These are phyloP conservation scores for Candida quercuum DNA, from an alignment of 805 yeast species.

Conservation along the genomic window DNA sequence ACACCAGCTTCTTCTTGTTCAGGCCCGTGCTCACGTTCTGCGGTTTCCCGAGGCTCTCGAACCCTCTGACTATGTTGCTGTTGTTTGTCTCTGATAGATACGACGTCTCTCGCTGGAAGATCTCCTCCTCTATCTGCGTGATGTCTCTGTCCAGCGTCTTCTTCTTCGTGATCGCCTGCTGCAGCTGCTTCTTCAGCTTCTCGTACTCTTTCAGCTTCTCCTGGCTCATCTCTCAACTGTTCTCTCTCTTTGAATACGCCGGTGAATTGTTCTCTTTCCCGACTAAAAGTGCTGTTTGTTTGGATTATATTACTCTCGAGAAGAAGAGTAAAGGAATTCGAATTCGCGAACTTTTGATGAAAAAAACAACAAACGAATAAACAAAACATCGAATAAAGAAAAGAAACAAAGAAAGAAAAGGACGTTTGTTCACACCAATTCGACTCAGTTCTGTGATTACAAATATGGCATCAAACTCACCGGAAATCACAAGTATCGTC, in stretches of 20 bases:
- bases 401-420: background rate
- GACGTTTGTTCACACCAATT: no score
- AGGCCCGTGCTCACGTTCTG: slow-evolving; percentile 33
- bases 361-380: background rate
- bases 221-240: background rate
- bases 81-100: slow-evolving; percentile 65
- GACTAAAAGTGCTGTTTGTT: no score
- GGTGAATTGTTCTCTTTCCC: background rate
- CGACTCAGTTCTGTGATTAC: no score
- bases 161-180: slow-evolving; percentile 56
- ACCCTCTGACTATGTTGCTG: slow-evolving; percentile 88
- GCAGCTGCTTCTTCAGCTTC: slow-evolving; percentile 58
- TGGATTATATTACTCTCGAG: no score
- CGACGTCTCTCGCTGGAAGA: slow-evolving; percentile 71
- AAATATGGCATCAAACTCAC: slow-evolving; percentile 3
- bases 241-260: background rate
- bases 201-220: slow-evolving; percentile 47
- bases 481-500: slow-evolving; percentile 51
- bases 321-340: no score
- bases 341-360: background rate
- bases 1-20: slow-evolving; percentile 39
- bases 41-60: slow-evolving; percentile 61
- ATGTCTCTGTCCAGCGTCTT: slow-evolving; percentile 60
- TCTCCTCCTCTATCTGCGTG: slow-evolving; percentile 64
- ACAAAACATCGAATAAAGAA: background rate